A percentile compares a stretch with the other conserved stretches of the same genome.
phyloP scores from a whole-genome alignment of 169 alveolate genomes.

The Babesia bovis region DNA sequence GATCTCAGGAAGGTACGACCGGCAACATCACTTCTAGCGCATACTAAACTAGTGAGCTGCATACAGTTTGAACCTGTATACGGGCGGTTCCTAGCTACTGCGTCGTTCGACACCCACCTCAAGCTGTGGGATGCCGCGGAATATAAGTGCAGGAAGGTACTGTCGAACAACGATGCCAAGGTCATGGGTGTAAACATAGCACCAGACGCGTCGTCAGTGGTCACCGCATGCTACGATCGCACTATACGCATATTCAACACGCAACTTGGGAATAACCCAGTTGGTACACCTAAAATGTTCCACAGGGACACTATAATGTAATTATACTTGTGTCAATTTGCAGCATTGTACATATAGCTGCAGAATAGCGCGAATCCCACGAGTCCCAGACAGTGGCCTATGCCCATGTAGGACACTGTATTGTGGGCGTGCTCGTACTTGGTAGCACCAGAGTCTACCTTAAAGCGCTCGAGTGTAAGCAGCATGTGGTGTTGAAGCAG shows the following conservation, averaged over 20 bases:
- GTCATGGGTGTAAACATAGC: constrained; percentile 73
- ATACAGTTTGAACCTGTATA: constrained; percentile 75
- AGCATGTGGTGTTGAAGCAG: constrained; percentile 18
- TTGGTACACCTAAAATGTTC: too few relatives aligned
- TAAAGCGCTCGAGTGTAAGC: constrained; percentile 12
- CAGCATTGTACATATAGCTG: too few relatives aligned
- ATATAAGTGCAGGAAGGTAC: constrained; percentile 75
- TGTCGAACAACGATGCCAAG: constrained; percentile 70
- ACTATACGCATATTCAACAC: constrained; percentile 73
- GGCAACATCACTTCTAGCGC: constrained; percentile 72
- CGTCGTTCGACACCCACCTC: constrained; percentile 76
- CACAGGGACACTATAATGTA: constrained; percentile 40
- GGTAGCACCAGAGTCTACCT: neutral
- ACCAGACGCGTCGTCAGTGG: constrained; percentile 70
- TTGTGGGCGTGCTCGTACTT: constrained; percentile 7
- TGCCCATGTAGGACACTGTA: constrained; percentile 18
- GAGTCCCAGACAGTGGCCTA: constrained; percentile 24
- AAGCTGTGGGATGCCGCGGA: constrained; percentile 77
- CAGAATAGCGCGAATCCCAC: neutral
- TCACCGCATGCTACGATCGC: constrained; percentile 78
- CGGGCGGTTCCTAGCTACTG: constrained; percentile 77
- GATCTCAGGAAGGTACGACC: constrained; percentile 72
- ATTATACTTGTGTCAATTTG: too few relatives aligned
- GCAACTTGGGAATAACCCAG: constrained; percentile 23
- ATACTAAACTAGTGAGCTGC: constrained; percentile 74